Conservation (phyloP, 2,329 filamentous ascomycete genomes). For the Penicillium sp. region DNA sequence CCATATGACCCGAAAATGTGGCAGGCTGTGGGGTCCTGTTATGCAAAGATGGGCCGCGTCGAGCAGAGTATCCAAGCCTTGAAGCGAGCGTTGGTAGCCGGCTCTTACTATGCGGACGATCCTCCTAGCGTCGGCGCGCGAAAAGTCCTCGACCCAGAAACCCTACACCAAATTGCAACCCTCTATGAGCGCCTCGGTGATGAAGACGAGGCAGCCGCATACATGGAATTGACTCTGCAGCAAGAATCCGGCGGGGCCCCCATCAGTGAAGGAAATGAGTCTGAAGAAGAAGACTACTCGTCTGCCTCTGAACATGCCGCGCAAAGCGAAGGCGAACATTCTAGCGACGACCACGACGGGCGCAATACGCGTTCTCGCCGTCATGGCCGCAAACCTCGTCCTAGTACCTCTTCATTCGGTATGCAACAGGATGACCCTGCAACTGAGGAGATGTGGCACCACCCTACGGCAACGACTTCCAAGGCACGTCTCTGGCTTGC, state of each 20-base stretch:
- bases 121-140: constrained; percentile 29
- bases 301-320: constrained; percentile 40
- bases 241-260: constrained; percentile 76
- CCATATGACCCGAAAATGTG: constrained; percentile 99
- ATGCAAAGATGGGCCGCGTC: constrained; percentile 83
- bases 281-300: constrained; percentile 38
- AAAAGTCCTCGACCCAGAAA: constrained; percentile 81
- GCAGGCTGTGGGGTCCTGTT: constrained; percentile 91
- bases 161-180: constrained; percentile 83
- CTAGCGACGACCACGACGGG: constrained; percentile 36
- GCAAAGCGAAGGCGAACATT: constrained; percentile 39
- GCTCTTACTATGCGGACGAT: constrained; percentile 72
- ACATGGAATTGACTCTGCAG: constrained; percentile 94
- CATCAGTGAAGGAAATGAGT: constrained; percentile 19
- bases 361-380: constrained; percentile 68
- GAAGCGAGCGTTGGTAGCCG: constrained; percentile 86
- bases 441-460: constrained; percentile 42
- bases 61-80: constrained; percentile 93
- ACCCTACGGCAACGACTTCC: constrained; percentile 84
- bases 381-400: constrained; percentile 49
- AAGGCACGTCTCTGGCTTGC: constrained; percentile 95
- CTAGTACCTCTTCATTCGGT: constrained; percentile 34
- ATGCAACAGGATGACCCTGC: constrained; percentile 40
- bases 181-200: constrained; percentile 84
- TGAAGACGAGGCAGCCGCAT: constrained; percentile 78